These are phyloP conservation scores for Seminavis robusta DNA, from an alignment of 108 stramenopile genomes.

Conservation along the genomic window DNA sequence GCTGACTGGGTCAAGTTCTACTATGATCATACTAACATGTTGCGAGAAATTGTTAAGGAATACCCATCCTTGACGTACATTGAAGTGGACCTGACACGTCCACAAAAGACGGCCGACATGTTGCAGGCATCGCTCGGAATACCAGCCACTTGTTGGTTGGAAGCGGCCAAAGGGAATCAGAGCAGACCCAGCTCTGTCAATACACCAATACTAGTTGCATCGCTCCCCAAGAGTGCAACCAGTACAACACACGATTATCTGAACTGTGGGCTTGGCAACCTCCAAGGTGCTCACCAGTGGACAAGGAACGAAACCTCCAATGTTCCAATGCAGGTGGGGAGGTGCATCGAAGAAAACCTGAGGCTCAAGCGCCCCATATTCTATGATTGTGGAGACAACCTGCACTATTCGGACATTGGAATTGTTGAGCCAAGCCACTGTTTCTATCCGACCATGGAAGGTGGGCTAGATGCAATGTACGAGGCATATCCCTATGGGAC, in stretches of 20 bases:
- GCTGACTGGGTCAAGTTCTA: slow-evolving; percentile 30
- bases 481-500: slow-evolving; percentile 12
- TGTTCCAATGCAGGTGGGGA: slow-evolving; percentile 7
- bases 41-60: slow-evolving; percentile 41
- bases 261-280: no score
- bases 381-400: slow-evolving; percentile 9
- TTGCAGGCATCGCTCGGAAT: no score
- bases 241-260: no score
- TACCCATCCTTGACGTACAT: slow-evolving; percentile 50
- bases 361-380: slow-evolving; percentile 1
- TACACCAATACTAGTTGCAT: no score
- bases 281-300: no score
- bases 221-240: no score
- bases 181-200: no score
- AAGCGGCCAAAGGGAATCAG: no score
- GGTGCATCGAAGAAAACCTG: slow-evolving; percentile 6
- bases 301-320: no score
- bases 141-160: no score
- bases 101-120: no score
- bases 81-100: no score
- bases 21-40: slow-evolving; percentile 39
- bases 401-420: slow-evolving; percentile 11
- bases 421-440: neutral
- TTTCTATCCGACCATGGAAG: slow-evolving; percentile 10
- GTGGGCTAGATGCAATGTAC: slow-evolving; percentile 7